Evolutionary conservation across 1,284 basidiomycete species (phyloP).

Genomic region (Tilletiopsis washingtonensis): DNA sequence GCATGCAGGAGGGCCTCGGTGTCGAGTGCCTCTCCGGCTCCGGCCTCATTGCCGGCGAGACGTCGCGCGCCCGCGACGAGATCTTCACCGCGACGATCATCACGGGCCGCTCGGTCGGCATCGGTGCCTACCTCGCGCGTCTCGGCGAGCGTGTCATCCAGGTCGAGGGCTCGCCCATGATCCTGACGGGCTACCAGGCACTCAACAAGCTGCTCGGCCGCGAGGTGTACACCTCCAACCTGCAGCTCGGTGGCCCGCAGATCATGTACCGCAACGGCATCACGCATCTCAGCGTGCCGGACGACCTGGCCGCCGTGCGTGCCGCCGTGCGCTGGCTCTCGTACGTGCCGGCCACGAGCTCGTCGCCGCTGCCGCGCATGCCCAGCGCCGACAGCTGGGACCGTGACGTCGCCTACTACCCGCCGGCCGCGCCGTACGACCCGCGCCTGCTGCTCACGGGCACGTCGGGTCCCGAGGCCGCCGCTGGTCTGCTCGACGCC

Average conservation of each 20-base stretch:
- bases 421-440: constrained; percentile 91
- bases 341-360: constrained; percentile 59
- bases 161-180: constrained; percentile 98
- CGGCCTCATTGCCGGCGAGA: constrained; percentile 97
- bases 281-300: constrained; percentile 86
- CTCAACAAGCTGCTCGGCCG: constrained; percentile 98
- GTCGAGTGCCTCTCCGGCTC: constrained; percentile 94
- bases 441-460: constrained; percentile 97
- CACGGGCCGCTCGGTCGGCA: constrained; percentile 96
- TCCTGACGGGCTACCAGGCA: constrained; percentile 91
- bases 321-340: constrained; percentile 75
- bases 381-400: constrained; percentile 61
- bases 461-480: constrained; percentile 57
- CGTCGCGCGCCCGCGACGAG: constrained; percentile 93
- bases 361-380: constrained; percentile 22
- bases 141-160: constrained; percentile 96
- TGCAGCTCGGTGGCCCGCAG: constrained; percentile 91
- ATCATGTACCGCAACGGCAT: constrained; percentile 64
- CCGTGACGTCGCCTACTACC: constrained; percentile 79
- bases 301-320: constrained; percentile 60
- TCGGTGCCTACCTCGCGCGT: constrained; percentile 96
- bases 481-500: constrained; percentile 84
- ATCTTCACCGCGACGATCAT: constrained; percentile 99
- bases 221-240: constrained; percentile 96
- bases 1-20: constrained; percentile 91